These are phyloP conservation scores for Juncus inflexus DNA, from an alignment of 176 grass and related monocot genomes.

Conservation along the genomic window DNA sequence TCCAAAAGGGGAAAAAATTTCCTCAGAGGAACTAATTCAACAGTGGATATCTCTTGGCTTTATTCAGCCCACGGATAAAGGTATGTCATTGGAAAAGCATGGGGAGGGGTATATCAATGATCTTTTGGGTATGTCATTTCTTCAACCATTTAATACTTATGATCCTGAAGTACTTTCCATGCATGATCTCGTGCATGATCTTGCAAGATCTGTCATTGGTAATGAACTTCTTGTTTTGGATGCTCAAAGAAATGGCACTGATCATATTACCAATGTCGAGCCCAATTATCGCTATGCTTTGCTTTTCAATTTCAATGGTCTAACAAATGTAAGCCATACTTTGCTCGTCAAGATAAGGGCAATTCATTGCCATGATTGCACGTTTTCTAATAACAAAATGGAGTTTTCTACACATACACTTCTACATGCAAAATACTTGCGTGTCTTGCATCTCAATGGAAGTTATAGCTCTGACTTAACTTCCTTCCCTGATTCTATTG, in stretches of 20 bases:
- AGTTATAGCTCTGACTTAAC: neutral
- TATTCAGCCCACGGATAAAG: conserved; percentile 15
- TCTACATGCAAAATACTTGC: conserved; percentile 13
- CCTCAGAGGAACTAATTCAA: conserved; percentile 26
- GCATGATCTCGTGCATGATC: conserved; percentile 27
- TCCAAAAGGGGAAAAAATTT: conserved; percentile 24
- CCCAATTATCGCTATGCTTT: conserved; percentile 19
- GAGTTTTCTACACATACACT: conserved; percentile 13
- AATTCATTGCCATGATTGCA: conserved; percentile 22
- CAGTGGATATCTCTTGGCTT: too few relatives aligned
- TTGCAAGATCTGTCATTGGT: conserved; percentile 21
- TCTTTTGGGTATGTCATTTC: conserved; percentile 27
- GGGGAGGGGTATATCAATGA: conserved; percentile 25
- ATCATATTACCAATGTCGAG: neutral
- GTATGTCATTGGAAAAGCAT: conserved; percentile 7
- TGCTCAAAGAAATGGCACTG: conserved; percentile 1
- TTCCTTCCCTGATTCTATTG: conserved; percentile 3
- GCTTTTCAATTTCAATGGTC: conserved; percentile 1
- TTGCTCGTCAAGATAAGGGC: conserved; percentile 20
- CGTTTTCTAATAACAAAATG: neutral
- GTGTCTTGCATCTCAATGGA: conserved; percentile 9
- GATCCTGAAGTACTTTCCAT: conserved; percentile 14
- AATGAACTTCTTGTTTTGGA: conserved; percentile 27
- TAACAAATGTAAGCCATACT: neutral
- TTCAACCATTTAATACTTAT: conserved; percentile 10